phyloP scores from a whole-genome alignment of 495 filamentous ascomycete genomes.

The Viridothelium virens region DNA sequence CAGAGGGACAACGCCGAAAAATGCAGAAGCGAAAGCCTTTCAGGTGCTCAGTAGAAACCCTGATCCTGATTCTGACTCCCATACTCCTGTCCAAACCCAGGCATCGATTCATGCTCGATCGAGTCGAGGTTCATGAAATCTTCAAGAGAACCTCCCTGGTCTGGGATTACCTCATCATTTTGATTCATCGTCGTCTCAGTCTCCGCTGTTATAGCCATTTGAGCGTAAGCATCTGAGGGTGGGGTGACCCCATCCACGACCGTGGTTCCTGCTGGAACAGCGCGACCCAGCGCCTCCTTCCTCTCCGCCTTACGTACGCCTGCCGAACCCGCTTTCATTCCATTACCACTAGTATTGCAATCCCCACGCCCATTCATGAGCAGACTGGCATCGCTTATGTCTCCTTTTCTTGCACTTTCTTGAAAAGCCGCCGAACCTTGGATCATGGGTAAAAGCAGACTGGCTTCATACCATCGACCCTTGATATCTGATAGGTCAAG shows the following conservation, averaged over 20 bases:
- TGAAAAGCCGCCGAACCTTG: conserved; percentile 35
- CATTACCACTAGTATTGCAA: conserved; percentile 19
- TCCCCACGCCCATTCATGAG: conserved; percentile 47
- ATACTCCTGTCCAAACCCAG: conserved; percentile 29
- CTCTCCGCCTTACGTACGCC: conserved; percentile 34
- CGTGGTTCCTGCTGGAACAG: conserved; percentile 37
- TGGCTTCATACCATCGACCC: conserved; percentile 57
- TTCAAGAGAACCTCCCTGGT: conserved; percentile 15
- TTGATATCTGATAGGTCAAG: conserved; percentile 47
- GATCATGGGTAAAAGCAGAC: conserved; percentile 45
- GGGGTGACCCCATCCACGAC: conserved; percentile 32
- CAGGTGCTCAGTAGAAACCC: conserved; percentile 12
- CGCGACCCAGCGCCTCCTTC: conserved; percentile 39
- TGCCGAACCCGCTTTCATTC: conserved; percentile 13
- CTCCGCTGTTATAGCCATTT: conserved; percentile 11
- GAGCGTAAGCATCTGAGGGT: conserved; percentile 21
- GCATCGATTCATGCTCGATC: conserved; percentile 13
- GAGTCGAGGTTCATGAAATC: conserved; percentile 27
- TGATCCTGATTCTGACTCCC: conserved; percentile 17
- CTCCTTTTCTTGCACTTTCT: conserved; percentile 33
- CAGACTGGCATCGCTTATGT: conserved; percentile 38
- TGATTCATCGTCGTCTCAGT: neutral
- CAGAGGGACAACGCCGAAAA: neutral
- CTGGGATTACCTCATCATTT: conserved; percentile 9
- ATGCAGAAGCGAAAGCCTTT: neutral